Evolutionary conservation across 208 protist genomes (phyloP).

Genomic region (Leishmania guyanensis): DNA sequence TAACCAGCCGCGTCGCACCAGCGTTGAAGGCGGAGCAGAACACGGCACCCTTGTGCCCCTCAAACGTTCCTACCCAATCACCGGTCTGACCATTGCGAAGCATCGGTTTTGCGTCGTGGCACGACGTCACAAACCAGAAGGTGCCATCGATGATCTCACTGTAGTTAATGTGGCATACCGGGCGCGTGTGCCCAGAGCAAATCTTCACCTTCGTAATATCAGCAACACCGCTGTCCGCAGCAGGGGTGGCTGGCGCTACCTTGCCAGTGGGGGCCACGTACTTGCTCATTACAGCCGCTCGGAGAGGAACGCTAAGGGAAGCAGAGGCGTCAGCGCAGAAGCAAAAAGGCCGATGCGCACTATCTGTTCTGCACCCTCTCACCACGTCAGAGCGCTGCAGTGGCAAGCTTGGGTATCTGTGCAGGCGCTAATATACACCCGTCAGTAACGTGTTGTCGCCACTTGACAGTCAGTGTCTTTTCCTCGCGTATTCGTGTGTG

Average conservation of each 20-base stretch:
- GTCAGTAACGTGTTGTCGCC: background rate
- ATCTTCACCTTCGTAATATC: constrained; percentile 89
- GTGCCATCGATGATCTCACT: constrained; percentile 89
- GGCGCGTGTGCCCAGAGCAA: constrained; percentile 89
- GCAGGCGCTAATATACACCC: background rate
- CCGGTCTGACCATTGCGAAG: constrained; percentile 94
- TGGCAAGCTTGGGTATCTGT: background rate
- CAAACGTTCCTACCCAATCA: constrained; percentile 96
- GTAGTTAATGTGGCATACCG: constrained; percentile 93
- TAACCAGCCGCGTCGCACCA: constrained; percentile 85
- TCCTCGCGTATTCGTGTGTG: background rate
- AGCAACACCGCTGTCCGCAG: constrained; percentile 28
- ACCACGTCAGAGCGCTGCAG: background rate
- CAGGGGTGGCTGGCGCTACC: constrained; percentile 28
- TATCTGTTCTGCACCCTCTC: background rate
- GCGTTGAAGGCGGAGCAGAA: constrained; percentile 92
- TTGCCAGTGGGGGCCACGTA: constrained; percentile 69
- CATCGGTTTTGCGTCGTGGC: constrained; percentile 93
- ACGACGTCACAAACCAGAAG: constrained; percentile 92
- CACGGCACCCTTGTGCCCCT: constrained; percentile 95
- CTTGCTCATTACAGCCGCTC: constrained; percentile 51
- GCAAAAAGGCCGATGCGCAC: background rate
- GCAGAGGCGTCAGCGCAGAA: constrained; percentile 6
- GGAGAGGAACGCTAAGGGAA: constrained; percentile 2
- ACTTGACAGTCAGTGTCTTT: background rate